Evolutionary conservation across 208 protist species (phyloP).

Genomic region (Ichthyophonus hoferi): DNA sequence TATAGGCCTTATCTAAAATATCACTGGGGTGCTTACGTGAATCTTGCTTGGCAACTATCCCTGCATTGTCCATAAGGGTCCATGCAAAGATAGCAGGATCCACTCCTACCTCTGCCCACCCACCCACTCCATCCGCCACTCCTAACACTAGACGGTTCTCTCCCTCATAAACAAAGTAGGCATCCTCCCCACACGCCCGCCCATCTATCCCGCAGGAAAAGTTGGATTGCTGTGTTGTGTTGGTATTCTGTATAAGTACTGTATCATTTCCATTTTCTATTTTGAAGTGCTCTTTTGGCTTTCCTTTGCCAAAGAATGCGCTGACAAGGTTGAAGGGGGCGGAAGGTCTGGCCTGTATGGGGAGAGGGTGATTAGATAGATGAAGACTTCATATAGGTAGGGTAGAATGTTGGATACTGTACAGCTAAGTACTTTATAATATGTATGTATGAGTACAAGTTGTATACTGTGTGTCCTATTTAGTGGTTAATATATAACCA

Average conservation of each 20-base stretch:
- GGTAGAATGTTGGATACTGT: no score
- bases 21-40: neutral
- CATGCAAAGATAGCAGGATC: conserved; percentile 38
- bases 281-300: neutral
- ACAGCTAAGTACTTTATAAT: no score
- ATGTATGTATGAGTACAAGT: no score
- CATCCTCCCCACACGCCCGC: conserved; percentile 41
- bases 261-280: no score
- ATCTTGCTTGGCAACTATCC: neutral
- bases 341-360: no score
- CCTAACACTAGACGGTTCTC: conserved; percentile 1
- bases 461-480: no score
- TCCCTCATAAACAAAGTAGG: conserved; percentile 22
- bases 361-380: no score
- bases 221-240: no score
- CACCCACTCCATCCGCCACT: conserved; percentile 44
- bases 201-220: no score
- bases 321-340: neutral
- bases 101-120: conserved; percentile 34
- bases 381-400: no score
- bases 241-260: no score
- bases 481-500: no score
- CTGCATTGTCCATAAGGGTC: conserved; percentile 33
- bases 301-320: neutral
- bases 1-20: conserved; percentile 10